A percentile compares a stretch with the other conserved stretches of the same genome.
These are phyloP conservation scores for Botrytis sinoallii DNA, from an alignment of 2,329 filamentous ascomycete species.

Conservation along the genomic window DNA sequence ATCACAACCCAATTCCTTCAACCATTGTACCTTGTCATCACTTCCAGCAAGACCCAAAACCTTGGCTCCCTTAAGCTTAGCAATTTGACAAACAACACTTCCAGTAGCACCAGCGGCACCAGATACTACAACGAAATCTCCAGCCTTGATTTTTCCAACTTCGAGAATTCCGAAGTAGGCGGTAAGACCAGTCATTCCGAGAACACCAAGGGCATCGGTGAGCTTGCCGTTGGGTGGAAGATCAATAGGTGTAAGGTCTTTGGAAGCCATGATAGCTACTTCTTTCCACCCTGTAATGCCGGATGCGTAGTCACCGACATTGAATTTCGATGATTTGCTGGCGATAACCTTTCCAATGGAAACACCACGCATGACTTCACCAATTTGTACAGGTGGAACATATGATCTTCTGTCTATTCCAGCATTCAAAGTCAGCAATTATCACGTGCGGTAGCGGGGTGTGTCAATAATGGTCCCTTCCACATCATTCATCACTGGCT, in stretches of 20 bases:
- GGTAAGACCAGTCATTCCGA: slow-evolving; percentile 68
- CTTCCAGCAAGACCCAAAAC: slow-evolving; percentile 64
- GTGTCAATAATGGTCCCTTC: not conserved
- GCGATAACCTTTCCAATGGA: slow-evolving; percentile 60
- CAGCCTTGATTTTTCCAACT: slow-evolving; percentile 63
- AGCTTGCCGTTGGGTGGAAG: slow-evolving; percentile 44
- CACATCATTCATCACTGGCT: not conserved
- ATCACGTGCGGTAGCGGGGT: slow-evolving; percentile 9
- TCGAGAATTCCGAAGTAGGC: slow-evolving; percentile 73
- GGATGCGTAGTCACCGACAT: slow-evolving; percentile 56
- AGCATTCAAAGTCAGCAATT: not conserved
- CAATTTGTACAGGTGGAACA: slow-evolving; percentile 64
- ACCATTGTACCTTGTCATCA: slow-evolving; percentile 64
- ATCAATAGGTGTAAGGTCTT: slow-evolving; percentile 44
- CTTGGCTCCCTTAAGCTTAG: slow-evolving; percentile 64
- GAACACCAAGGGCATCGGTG: slow-evolving; percentile 60
- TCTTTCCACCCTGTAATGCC: slow-evolving; percentile 63
- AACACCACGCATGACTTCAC: slow-evolving; percentile 64
- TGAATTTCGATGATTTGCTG: slow-evolving; percentile 53
- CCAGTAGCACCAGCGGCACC: slow-evolving; percentile 78
- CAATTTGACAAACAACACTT: slow-evolving; percentile 73
- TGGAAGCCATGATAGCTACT: slow-evolving; percentile 56
- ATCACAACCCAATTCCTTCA: slow-evolving; percentile 66
- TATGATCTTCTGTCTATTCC: slow-evolving; percentile 53
- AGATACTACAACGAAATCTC: slow-evolving; percentile 73